Conservation (phyloP, 164 flowering plant species). For the Vitis riparia region DNA sequence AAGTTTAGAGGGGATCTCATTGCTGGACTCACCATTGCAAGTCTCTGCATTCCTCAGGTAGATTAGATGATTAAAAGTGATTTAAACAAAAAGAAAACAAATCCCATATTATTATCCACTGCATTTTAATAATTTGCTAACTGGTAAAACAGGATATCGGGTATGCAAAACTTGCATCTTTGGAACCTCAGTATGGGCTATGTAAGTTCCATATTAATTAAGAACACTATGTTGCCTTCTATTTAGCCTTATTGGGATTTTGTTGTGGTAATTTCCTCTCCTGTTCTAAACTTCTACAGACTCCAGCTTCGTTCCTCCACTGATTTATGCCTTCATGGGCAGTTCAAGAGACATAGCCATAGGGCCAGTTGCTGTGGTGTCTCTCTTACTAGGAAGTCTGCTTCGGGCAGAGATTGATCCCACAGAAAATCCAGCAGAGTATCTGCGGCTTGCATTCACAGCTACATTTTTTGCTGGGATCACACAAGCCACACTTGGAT, state of each 20-base stretch:
- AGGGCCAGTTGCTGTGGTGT: conserved; percentile 96
- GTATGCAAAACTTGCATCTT: conserved; percentile 68
- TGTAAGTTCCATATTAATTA: conserved; percentile 43
- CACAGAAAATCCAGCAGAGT: conserved; percentile 37
- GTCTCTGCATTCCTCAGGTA: conserved; percentile 92
- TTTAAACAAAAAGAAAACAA: neutral
- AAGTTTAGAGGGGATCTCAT: conserved; percentile 70
- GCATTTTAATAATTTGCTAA: conserved; percentile 1
- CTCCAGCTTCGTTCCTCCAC: conserved; percentile 96
- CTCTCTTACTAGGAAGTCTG: conserved; percentile 79
- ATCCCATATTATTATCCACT: neutral
- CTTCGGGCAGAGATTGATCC: conserved; percentile 72
- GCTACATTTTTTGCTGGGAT: conserved; percentile 96
- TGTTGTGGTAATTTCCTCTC: neutral
- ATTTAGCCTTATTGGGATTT: neutral
- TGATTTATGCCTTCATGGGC: conserved; percentile 93
- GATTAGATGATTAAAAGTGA: neutral
- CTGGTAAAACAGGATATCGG: conserved; percentile 59
- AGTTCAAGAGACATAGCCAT: conserved; percentile 97
- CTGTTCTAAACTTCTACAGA: conserved; percentile 41
- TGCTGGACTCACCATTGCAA: conserved; percentile 85
- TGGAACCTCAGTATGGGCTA: conserved; percentile 63
- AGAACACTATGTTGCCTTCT: neutral
- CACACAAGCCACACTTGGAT: conserved; percentile 81
- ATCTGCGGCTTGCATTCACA: conserved; percentile 80